Conservation (phyloP, 192 early-diverging fungal genomes). For the Gaertneriomyces sp. region DNA sequence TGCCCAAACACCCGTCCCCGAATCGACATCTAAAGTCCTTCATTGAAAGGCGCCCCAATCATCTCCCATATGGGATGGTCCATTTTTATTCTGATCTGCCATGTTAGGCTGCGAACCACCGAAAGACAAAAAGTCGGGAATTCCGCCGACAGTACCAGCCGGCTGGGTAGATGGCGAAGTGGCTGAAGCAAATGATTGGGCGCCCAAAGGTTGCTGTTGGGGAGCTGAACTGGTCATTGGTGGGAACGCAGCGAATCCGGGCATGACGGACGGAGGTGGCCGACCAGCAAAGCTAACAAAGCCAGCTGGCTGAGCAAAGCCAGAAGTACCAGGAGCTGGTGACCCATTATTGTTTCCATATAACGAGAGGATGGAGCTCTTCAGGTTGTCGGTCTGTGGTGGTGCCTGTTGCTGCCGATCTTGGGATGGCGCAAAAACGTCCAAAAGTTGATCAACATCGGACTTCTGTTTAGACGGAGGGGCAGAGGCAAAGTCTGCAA, state of each 20-base stretch:
- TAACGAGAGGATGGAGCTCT: constrained; percentile 41
- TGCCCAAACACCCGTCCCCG: too few species aligned
- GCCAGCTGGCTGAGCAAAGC: not conserved
- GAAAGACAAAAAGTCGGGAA: constrained; percentile 37
- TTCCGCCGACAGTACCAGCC: constrained; percentile 26
- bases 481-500: constrained; percentile 21
- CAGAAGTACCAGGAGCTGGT: not conserved
- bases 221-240: constrained; percentile 6
- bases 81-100: not conserved
- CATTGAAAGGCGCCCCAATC: constrained; percentile 45
- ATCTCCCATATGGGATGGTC: constrained; percentile 3
- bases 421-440: constrained; percentile 6
- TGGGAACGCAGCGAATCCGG: not conserved
- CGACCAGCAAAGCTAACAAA: too few species aligned
- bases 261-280: too few species aligned
- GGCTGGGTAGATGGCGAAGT: not conserved
- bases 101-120: constrained; percentile 2
- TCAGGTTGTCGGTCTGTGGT: constrained; percentile 15
- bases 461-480: constrained; percentile 5
- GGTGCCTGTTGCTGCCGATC: constrained; percentile 9
- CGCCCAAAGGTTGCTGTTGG: constrained; percentile 20
- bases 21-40: not conserved
- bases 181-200: constrained; percentile 4
- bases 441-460: constrained; percentile 5
- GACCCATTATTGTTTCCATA: constrained; percentile 23